Evolutionary conservation across 106 monocot genomes (phyloP).

Genomic region (Ottelia alismoides): DNA sequence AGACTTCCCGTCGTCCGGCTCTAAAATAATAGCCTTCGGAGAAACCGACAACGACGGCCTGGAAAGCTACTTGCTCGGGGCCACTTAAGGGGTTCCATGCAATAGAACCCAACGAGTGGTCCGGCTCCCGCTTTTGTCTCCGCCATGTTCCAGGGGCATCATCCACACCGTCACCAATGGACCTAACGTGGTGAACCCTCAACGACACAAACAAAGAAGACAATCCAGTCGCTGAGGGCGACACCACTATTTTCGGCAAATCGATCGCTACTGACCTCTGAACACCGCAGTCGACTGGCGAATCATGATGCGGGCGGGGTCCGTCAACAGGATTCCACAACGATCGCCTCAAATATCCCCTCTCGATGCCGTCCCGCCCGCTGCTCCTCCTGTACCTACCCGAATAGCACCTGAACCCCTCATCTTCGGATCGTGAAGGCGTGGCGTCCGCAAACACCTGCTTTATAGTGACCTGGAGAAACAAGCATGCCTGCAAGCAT

Average conservation of each 20-base stretch:
- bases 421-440: constrained; percentile 50
- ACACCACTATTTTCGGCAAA: constrained; percentile 18
- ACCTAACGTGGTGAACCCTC: constrained; percentile 22
- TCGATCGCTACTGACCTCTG: constrained; percentile 54
- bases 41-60: background rate
- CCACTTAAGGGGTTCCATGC: constrained; percentile 64
- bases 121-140: constrained; percentile 19
- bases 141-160: constrained; percentile 26
- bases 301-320: constrained; percentile 15
- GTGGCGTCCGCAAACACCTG: constrained; percentile 46
- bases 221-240: constrained; percentile 1
- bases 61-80: constrained; percentile 25
- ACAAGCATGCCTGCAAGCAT: constrained; percentile 1
- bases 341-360: constrained; percentile 39
- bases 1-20: no score
- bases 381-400: constrained; percentile 31
- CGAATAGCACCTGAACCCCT: constrained; percentile 25
- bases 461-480: constrained; percentile 39
- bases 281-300: constrained; percentile 2
- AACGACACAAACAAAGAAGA: constrained; percentile 10
- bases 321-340: constrained; percentile 27
- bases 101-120: constrained; percentile 30
- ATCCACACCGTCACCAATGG: constrained; percentile 20
- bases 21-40: no score
- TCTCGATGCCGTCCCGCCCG: constrained; percentile 10